Conservation (phyloP, 2,329 filamentous ascomycete species). For the Aspergillus tamarii region DNA sequence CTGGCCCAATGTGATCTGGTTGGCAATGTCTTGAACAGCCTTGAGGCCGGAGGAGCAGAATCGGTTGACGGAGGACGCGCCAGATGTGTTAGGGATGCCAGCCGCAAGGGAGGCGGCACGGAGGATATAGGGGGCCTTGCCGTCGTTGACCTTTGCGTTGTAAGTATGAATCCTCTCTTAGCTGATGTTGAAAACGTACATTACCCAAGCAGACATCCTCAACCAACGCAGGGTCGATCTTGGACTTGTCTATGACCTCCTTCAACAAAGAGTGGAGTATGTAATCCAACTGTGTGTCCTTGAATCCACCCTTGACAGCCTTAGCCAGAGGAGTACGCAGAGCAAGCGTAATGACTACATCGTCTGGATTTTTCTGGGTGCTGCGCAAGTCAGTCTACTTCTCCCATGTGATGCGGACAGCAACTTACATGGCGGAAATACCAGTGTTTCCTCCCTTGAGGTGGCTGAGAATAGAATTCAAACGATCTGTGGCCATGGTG, state of each 20-base stretch:
- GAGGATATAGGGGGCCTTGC: conserved; percentile 85
- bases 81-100: conserved; percentile 88
- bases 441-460: conserved; percentile 68
- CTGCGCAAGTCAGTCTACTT: conserved; percentile 50
- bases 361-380: conserved; percentile 89
- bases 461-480: conserved; percentile 86
- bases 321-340: conserved; percentile 88
- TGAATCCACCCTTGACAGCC: conserved; percentile 88
- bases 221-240: conserved; percentile 76
- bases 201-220: conserved; percentile 94
- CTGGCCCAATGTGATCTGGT: conserved; percentile 76
- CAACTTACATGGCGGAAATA: conserved; percentile 74
- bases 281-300: conserved; percentile 89
- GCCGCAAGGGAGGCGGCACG: conserved; percentile 88
- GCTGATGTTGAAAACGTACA: conserved; percentile 54
- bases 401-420: not conserved
- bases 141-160: conserved; percentile 68
- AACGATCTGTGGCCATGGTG: conserved; percentile 78
- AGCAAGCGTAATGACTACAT: conserved; percentile 94
- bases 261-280: conserved; percentile 82
- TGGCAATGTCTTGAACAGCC: conserved; percentile 91
- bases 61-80: conserved; percentile 82
- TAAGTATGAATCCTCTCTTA: conserved; percentile 9
- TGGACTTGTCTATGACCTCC: conserved; percentile 71
- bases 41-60: conserved; percentile 98